Evolutionary conservation across 2,329 filamentous ascomycete species (phyloP).

Genomic region (Monilinia laxa): DNA sequence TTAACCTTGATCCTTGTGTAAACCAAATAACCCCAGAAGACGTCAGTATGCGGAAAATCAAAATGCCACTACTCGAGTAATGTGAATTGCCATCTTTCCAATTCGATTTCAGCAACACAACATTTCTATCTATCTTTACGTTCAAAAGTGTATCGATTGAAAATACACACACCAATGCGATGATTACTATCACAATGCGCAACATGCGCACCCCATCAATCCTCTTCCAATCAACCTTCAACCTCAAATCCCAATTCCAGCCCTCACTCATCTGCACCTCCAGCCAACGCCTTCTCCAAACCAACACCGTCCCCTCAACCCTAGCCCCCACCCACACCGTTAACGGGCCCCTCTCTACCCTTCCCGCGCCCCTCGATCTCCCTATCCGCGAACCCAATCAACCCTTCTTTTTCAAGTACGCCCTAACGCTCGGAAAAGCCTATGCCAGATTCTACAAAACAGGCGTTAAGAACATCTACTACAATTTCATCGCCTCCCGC

Average conservation of each 20-base stretch:
- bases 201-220: slow-evolving; percentile 33
- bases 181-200: slow-evolving; percentile 34
- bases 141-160: background rate
- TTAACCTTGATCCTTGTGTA: background rate
- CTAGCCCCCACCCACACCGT: slow-evolving; percentile 41
- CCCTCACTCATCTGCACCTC: slow-evolving; percentile 36
- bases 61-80: slow-evolving; percentile 8
- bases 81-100: background rate
- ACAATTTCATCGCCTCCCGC: slow-evolving; percentile 56
- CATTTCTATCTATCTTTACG: background rate
- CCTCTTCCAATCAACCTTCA: slow-evolving; percentile 31
- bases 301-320: slow-evolving; percentile 37
- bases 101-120: background rate
- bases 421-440: slow-evolving; percentile 57
- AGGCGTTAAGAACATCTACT: slow-evolving; percentile 71
- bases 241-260: slow-evolving; percentile 37
- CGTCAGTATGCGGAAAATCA: slow-evolving; percentile 21
- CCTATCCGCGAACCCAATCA: slow-evolving; percentile 54
- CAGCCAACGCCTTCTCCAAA: slow-evolving; percentile 44
- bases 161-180: slow-evolving; percentile 28
- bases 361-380: slow-evolving; percentile 66
- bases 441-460: slow-evolving; percentile 87
- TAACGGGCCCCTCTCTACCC: slow-evolving; percentile 73
- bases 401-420: slow-evolving; percentile 42
- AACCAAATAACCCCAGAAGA: slow-evolving; percentile 1